Conservation (phyloP, 2,329 filamentous ascomycete species). For the Thermoascus crustaceus region DNA sequence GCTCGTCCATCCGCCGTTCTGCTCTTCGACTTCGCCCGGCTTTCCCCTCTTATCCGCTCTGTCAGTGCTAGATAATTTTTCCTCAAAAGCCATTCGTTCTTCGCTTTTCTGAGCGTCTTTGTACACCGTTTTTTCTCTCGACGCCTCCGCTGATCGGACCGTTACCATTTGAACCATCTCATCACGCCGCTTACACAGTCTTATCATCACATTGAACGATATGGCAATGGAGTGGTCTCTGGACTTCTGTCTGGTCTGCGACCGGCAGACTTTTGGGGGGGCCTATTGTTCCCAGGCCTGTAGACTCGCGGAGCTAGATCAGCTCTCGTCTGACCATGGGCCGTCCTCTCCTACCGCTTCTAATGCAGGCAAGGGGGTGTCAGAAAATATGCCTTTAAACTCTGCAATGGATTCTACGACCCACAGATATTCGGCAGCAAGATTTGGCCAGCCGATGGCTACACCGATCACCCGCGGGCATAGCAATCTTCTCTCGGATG, state of each 20-base stretch:
- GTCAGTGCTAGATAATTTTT: neutral
- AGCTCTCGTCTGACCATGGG: conserved; percentile 46
- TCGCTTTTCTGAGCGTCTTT: too few relatives aligned
- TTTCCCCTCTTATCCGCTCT: too few relatives aligned
- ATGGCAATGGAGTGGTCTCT: conserved; percentile 60
- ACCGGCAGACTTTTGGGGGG: conserved; percentile 73
- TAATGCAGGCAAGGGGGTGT: conserved; percentile 10
- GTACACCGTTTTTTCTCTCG: conserved; percentile 6
- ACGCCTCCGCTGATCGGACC: conserved; percentile 2
- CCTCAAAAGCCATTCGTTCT: neutral
- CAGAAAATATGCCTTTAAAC: neutral
- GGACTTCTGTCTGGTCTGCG: conserved; percentile 90
- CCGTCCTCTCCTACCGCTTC: conserved; percentile 14
- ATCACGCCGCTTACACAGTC: too few relatives aligned
- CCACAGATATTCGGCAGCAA: conserved; percentile 8
- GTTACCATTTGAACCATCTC: too few relatives aligned
- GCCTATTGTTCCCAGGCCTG: conserved; percentile 91
- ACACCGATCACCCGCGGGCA: conserved; percentile 52
- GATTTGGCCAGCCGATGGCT: conserved; percentile 45
- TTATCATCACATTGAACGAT: conserved; percentile 4
- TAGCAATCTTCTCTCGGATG: conserved; percentile 10
- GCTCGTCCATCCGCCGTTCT: too few relatives aligned
- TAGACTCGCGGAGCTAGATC: conserved; percentile 79
- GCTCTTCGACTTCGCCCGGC: too few relatives aligned
- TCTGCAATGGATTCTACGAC: neutral